Percentiles rank a stretch among this genome's conserved stretches.
phyloP scores from a whole-genome alignment of 2,329 filamentous ascomycete species.

The Elsinoe fawcettii region DNA sequence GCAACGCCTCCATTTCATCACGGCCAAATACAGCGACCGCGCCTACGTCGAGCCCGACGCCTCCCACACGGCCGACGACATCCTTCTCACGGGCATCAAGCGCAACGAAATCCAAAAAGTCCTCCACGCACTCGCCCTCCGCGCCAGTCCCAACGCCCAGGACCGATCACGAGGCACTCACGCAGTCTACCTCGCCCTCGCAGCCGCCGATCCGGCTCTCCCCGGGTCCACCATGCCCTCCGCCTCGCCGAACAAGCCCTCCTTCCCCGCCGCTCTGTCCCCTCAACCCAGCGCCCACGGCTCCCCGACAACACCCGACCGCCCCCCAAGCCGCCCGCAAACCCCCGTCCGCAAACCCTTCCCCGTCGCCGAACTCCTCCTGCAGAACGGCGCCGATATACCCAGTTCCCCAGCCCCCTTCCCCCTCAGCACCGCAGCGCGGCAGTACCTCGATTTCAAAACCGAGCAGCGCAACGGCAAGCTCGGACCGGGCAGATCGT shows the following conservation, averaged over 20 bases:
- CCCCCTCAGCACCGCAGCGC: conserved; percentile 71
- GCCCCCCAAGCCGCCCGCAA: conserved; percentile 32
- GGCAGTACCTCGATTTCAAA: conserved; percentile 77
- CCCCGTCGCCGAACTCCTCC: conserved; percentile 78
- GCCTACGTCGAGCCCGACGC: conserved; percentile 70
- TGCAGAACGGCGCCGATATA: conserved; percentile 90
- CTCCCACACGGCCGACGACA: conserved; percentile 64
- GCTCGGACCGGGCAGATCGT: conserved; percentile 1
- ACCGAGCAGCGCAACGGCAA: conserved; percentile 38
- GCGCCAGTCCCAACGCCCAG: conserved; percentile 75
- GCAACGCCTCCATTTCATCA: conserved; percentile 90
- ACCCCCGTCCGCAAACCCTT: conserved; percentile 53
- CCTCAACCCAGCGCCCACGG: conserved; percentile 30
- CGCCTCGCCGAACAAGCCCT: conserved; percentile 28
- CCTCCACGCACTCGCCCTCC: conserved; percentile 78
- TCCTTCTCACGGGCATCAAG: conserved; percentile 85
- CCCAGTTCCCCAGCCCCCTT: conserved; percentile 69
- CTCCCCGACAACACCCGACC: conserved; percentile 34
- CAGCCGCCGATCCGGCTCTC: conserved; percentile 81
- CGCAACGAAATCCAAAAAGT: conserved; percentile 92
- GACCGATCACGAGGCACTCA: conserved; percentile 86
- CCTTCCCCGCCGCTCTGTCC: conserved; percentile 20
- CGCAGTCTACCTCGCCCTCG: conserved; percentile 81
- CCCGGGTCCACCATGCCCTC: conserved; percentile 51
- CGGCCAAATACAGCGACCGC: conserved; percentile 82